Percentiles rank a stretch among this genome's conserved stretches.
These are phyloP conservation scores for Arachis stenosperma DNA, from an alignment of 306 rosid species.

Conservation along the genomic window DNA sequence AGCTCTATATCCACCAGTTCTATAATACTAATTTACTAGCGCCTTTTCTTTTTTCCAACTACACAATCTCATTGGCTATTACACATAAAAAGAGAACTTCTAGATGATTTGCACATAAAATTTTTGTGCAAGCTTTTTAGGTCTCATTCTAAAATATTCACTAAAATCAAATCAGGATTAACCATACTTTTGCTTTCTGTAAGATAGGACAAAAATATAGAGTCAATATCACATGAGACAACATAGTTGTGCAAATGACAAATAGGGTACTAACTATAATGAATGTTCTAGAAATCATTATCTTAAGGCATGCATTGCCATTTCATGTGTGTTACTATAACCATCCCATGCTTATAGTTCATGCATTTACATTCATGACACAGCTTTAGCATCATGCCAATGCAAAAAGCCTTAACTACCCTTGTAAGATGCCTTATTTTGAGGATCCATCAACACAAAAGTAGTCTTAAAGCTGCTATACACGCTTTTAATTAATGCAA, in stretches of 20 bases:
- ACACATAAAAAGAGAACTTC: no score
- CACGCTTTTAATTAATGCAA: neutral
- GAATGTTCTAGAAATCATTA: neutral
- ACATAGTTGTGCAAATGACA: neutral
- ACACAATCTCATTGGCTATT: no score
- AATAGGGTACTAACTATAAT: neutral
- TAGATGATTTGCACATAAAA: no score
- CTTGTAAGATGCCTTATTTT: neutral
- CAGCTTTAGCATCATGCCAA: neutral
- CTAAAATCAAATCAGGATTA: neutral
- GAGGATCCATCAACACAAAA: neutral
- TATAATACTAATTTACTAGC: no score
- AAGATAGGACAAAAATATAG: neutral
- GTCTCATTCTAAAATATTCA: no score
- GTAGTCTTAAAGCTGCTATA: neutral
- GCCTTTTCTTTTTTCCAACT: no score
- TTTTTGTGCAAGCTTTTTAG: no score
- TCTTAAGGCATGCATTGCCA: neutral
- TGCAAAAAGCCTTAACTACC: neutral
- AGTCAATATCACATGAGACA: neutral
- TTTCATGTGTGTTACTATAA: constrained; percentile 36
- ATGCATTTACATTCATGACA: neutral
- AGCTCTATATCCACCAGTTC: no score
- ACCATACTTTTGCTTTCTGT: neutral
- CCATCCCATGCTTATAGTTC: neutral